Evolutionary conservation across 768 basidiomycete species (phyloP).

Genomic region (Panaeolus cyanescens): DNA sequence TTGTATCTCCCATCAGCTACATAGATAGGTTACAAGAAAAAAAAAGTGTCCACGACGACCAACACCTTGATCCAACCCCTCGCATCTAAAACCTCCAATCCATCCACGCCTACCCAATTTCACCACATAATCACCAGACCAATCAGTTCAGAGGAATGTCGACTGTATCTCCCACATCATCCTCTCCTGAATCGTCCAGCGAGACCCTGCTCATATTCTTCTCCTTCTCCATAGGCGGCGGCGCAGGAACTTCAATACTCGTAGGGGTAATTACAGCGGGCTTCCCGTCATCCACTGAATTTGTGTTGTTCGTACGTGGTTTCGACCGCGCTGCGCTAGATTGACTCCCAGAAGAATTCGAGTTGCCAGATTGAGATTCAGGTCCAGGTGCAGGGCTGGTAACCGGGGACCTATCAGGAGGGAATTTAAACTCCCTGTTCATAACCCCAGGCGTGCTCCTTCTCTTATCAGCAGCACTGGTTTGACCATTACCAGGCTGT

Average conservation of each 20-base stretch:
- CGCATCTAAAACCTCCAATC: not conserved
- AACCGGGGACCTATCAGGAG: slow-evolving; percentile 37
- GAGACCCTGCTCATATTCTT: slow-evolving; percentile 30
- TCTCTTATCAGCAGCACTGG: slow-evolving; percentile 32
- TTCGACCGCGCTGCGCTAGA: not conserved
- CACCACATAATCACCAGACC: too few relatives aligned
- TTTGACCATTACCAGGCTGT: slow-evolving; percentile 9
- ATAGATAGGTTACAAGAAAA: not conserved
- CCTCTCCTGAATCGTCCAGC: slow-evolving; percentile 56
- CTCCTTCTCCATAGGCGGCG: slow-evolving; percentile 80
- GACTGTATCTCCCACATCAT: slow-evolving; percentile 78
- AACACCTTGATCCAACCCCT: not conserved
- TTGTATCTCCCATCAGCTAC: not conserved
- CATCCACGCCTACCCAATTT: too few relatives aligned
- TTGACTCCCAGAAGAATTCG: not conserved
- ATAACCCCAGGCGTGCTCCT: slow-evolving; percentile 71
- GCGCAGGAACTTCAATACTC: slow-evolving; percentile 76
- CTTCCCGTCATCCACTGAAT: slow-evolving; percentile 7
- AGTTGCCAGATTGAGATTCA: slow-evolving; percentile 8
- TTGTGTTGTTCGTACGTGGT: not conserved
- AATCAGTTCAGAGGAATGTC: slow-evolving; percentile 59
- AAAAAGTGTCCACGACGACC: not conserved
- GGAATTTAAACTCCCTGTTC: slow-evolving; percentile 78
- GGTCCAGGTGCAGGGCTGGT: slow-evolving; percentile 22
- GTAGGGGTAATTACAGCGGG: slow-evolving; percentile 54